A percentile compares a stretch with the other conserved stretches of the same genome.
phyloP scores from a whole-genome alignment of 768 basidiomycete species.

The Lactifluus piperatus region DNA sequence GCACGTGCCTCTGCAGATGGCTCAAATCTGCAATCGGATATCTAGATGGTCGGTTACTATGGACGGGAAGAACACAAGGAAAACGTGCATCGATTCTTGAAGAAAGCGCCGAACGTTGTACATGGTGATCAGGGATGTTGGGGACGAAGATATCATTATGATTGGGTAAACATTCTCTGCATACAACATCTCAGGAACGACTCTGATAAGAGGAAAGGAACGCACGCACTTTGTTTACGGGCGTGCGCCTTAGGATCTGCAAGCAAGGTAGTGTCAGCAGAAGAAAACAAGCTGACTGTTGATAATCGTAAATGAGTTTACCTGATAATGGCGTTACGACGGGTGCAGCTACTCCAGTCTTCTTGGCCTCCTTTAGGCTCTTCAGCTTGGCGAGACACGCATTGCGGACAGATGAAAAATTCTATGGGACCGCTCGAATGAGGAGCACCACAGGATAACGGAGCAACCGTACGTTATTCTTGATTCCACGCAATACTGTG shows the following conservation, averaged over 20 bases:
- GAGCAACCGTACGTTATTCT: constrained; percentile 59
- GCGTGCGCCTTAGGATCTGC: constrained; percentile 51
- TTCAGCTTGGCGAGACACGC: constrained; percentile 73
- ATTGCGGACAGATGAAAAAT: constrained; percentile 63
- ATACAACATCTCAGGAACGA: background rate
- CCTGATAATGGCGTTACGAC: constrained; percentile 34
- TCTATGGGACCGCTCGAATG: constrained; percentile 36
- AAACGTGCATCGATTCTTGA: constrained; percentile 66
- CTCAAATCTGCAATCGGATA: constrained; percentile 40
- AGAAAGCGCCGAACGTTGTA: constrained; percentile 93
- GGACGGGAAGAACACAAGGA: background rate
- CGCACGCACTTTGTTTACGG: constrained; percentile 58
- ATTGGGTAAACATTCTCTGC: constrained; percentile 80
- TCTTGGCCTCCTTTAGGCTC: constrained; percentile 59
- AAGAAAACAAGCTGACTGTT: background rate
- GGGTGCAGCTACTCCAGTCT: constrained; percentile 36
- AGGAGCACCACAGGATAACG: background rate
- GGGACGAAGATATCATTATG: constrained; percentile 94
- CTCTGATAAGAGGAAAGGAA: background rate
- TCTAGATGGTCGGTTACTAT: background rate
- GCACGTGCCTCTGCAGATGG: constrained; percentile 66
- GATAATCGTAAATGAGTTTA: background rate
- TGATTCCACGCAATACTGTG: constrained; percentile 73
- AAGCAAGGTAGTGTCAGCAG: background rate
- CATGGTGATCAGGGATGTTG: constrained; percentile 94